A percentile compares a stretch with the other conserved stretches of the same genome.
phyloP scores from a whole-genome alignment of 1,284 basidiomycete species.

The Melampsora americana region DNA sequence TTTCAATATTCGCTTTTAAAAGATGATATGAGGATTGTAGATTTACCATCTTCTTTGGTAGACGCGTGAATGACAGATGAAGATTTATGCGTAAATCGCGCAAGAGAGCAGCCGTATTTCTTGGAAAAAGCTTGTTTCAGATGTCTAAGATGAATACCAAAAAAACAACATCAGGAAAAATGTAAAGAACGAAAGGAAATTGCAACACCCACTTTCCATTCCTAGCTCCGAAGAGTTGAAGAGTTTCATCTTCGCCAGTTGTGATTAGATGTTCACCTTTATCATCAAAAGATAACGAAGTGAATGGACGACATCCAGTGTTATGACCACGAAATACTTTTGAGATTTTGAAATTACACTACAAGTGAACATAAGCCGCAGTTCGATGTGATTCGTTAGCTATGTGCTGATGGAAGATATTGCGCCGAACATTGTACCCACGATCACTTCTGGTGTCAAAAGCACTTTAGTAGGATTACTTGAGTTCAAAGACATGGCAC shows the following conservation, averaged over 20 bases:
- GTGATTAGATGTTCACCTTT: constrained; percentile 79
- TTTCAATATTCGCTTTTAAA: background rate
- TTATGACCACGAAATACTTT: constrained; percentile 78
- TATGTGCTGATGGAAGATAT: background rate
- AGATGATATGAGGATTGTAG: background rate
- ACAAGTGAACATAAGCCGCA: background rate
- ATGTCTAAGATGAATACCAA: constrained; percentile 58
- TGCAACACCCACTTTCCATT: constrained; percentile 77
- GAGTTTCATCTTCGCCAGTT: constrained; percentile 86
- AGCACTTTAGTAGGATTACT: background rate
- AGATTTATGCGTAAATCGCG: constrained; percentile 87
- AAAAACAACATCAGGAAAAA: background rate
- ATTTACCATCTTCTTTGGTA: constrained; percentile 77
- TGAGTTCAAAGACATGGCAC: too few relatives aligned
- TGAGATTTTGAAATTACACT: constrained; percentile 52
- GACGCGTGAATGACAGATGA: constrained; percentile 83
- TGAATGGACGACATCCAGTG: constrained; percentile 60
- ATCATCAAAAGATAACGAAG: constrained; percentile 85
- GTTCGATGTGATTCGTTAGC: background rate
- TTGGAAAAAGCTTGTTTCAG: constrained; percentile 79
- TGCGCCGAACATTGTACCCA: background rate
- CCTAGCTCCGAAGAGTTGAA: constrained; percentile 81
- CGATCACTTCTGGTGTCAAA: background rate
- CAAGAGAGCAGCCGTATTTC: constrained; percentile 93
- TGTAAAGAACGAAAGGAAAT: constrained; percentile 49